Conservation (phyloP, 192 early-diverging fungal species). For the Coemansia pectinata region DNA sequence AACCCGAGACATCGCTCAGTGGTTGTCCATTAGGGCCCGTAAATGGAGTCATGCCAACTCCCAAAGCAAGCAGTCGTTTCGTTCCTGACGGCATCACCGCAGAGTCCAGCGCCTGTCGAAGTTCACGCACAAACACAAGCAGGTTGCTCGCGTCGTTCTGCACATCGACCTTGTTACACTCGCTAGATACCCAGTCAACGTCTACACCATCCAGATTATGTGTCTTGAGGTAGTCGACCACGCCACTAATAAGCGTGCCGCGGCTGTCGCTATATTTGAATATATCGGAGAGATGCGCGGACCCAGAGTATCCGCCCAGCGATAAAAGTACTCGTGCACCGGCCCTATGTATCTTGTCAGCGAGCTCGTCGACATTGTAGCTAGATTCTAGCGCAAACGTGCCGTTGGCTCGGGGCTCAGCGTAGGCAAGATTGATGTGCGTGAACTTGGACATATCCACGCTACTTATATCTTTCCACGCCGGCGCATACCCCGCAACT, state of each 20-base stretch:
- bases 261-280: constrained; percentile 41
- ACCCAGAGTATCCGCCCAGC: constrained; percentile 75
- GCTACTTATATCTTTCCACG: constrained; percentile 31
- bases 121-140: constrained; percentile 59
- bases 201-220: constrained; percentile 63
- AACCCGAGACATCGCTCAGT: constrained; percentile 59
- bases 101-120: constrained; percentile 55
- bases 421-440: constrained; percentile 67
- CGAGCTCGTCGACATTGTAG: constrained; percentile 19
- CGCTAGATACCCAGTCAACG: constrained; percentile 66
- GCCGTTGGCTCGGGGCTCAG: constrained; percentile 34
- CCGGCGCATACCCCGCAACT: constrained; percentile 43
- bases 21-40: constrained; percentile 49
- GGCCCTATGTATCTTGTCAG: constrained; percentile 21
- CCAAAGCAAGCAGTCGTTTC: constrained; percentile 61
- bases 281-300: constrained; percentile 60
- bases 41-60: constrained; percentile 63
- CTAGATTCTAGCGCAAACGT: constrained; percentile 27
- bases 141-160: constrained; percentile 65
- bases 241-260: constrained; percentile 25
- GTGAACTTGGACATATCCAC: constrained; percentile 52
- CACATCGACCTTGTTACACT: constrained; percentile 59
- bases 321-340: constrained; percentile 60
- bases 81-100: constrained; percentile 21
- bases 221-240: constrained; percentile 46